Evolutionary conservation across 2,329 filamentous ascomycete species (phyloP).

Genomic region (Apiospora rasikravindrae): DNA sequence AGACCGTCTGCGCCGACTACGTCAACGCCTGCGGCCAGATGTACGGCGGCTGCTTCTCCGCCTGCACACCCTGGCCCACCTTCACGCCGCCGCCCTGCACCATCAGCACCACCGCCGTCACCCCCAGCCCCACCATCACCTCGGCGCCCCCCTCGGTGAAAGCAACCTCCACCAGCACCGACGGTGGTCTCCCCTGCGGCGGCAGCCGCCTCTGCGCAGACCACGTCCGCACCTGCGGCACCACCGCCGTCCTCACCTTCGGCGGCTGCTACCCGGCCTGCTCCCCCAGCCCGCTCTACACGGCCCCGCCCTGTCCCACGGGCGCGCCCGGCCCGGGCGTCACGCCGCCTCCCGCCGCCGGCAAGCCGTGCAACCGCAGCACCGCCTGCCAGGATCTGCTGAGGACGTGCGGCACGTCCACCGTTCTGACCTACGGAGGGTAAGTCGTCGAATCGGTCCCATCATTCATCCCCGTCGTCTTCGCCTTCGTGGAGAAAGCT

Average conservation of each 20-base stretch:
- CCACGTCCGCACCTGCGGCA: conserved; percentile 19
- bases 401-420: conserved; percentile 3
- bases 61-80: conserved; percentile 28
- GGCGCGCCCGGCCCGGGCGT: background rate
- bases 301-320: conserved; percentile 21
- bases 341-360: background rate
- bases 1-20: conserved; percentile 28
- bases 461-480: background rate
- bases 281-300: conserved; percentile 18
- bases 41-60: conserved; percentile 28
- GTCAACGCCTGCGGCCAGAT: conserved; percentile 29
- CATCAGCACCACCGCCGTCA: conserved; percentile 9
- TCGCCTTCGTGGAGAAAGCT: background rate
- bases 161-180: background rate
- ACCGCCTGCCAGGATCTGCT: background rate
- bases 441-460: background rate
- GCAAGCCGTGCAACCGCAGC: conserved; percentile 6
- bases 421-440: conserved; percentile 1
- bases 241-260: background rate
- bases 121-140: background rate
- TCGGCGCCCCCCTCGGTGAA: background rate
- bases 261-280: conserved; percentile 17
- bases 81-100: conserved; percentile 27
- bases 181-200: background rate
- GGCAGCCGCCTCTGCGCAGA: conserved; percentile 27